A percentile compares a stretch with the other conserved stretches of the same genome.
Conservation (phyloP, 257 asterid genomes). For the Przewalskia tangutica region DNA sequence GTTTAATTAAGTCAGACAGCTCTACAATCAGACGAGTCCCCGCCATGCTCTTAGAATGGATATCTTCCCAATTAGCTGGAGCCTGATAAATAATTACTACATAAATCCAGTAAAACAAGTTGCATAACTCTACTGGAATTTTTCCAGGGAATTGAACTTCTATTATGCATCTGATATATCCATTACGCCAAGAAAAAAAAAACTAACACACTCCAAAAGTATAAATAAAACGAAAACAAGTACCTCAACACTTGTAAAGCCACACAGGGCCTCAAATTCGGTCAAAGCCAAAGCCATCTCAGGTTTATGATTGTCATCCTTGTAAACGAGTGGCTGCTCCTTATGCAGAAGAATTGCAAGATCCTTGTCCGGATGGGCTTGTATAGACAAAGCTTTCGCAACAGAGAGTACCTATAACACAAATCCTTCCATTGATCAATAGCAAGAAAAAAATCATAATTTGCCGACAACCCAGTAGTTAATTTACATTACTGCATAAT, state of each 20-base stretch:
- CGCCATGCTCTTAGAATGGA: not conserved
- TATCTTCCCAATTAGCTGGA: not conserved
- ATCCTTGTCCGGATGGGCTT: constrained; percentile 93
- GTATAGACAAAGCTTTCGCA: constrained; percentile 81
- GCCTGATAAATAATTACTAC: not conserved
- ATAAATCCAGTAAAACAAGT: not conserved
- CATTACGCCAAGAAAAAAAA: not conserved
- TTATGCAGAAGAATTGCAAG: constrained; percentile 65
- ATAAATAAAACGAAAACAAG: not conserved
- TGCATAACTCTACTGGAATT: not conserved
- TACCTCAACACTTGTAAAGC: constrained; percentile 74
- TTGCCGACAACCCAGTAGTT: not conserved
- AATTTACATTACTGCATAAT: not conserved
- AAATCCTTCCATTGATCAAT: too few species aligned
- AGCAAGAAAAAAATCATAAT: too few species aligned
- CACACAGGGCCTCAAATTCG: constrained; percentile 77
- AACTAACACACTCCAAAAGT: not conserved
- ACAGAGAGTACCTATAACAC: constrained; percentile 67
- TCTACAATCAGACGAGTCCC: not conserved
- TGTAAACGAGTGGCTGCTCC: constrained; percentile 55
- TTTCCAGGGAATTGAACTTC: not conserved
- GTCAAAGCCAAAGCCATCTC: constrained; percentile 97
- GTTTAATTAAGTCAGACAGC: not conserved
- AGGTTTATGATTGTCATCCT: constrained; percentile 95
- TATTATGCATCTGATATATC: not conserved